A percentile compares a stretch with the other conserved stretches of the same genome.
Conservation (phyloP, 768 basidiomycete species). For the Mycena capillaripes region DNA sequence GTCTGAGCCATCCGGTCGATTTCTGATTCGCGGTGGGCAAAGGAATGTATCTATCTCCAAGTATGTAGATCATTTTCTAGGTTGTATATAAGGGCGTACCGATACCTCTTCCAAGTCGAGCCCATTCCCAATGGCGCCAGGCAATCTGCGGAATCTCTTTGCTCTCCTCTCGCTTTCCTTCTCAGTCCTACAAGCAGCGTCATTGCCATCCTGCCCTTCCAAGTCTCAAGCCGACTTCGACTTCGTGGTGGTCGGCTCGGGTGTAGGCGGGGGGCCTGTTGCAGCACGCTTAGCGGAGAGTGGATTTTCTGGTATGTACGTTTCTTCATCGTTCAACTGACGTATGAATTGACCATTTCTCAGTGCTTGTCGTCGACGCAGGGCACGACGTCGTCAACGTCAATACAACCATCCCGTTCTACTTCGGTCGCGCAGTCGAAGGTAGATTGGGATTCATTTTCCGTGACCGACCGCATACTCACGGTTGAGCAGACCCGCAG, state of each 20-base stretch:
- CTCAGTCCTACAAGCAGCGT: not conserved
- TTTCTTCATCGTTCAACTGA: not conserved
- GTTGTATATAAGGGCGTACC: too few relatives aligned
- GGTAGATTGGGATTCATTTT: conserved; percentile 33
- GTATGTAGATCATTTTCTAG: too few relatives aligned
- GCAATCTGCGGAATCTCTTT: not conserved
- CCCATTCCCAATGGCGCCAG: not conserved
- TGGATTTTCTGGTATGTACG: conserved; percentile 42
- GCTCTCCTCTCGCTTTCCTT: not conserved
- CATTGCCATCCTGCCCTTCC: not conserved
- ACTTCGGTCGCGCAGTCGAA: conserved; percentile 41
- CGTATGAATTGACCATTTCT: not conserved
- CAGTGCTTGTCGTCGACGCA: conserved; percentile 47
- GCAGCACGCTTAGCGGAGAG: conserved; percentile 42
- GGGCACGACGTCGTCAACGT: conserved; percentile 43
- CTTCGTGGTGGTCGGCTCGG: conserved; percentile 45
- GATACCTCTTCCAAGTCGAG: too few relatives aligned
- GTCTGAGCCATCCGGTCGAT: too few relatives aligned
- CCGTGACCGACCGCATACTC: not conserved
- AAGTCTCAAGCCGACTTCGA: conserved; percentile 34
- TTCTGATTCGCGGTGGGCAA: too few relatives aligned
- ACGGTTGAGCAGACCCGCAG: conserved; percentile 38
- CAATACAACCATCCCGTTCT: conserved; percentile 48
- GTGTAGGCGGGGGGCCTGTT: conserved; percentile 46
- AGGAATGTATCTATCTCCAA: too few relatives aligned